Evolutionary conservation across 2,329 filamentous ascomycete species (phyloP), one percentile per base, ranked within the genome.

Genomic region (Xylariales sp.): DNA sequence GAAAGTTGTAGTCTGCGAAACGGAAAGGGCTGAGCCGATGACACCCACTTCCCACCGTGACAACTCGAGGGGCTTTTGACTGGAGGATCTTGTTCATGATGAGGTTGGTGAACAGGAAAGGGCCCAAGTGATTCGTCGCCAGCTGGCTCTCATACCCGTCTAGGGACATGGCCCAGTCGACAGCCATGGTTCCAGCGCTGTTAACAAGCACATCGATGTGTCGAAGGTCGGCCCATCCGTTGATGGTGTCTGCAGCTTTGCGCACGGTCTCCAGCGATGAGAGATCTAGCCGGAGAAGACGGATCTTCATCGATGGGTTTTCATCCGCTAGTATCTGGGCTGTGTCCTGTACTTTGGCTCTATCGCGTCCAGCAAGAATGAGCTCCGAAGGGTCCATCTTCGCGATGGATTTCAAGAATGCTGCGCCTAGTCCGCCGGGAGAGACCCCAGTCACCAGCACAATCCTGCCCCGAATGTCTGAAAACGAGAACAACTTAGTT

Each of bases 311-410:
- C 2, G 47, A 41, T 0, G 66, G 60, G 35, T 61, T 40, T 9
- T 55, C 42, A 3, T 53, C 47, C 14, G 40, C 39, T 42, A 74
- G 59, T 39, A 54, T 52, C 6, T 63, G 53, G n/a, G 57, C 57
- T 1, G 65, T 63, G 1, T 59, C 55, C 15, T 63, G 53, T 8
- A 66, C 47, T 40, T 71, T 74, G 14, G 55, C 38, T 7, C 51
- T 38, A 28, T 56, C 67, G 41, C 72, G 70, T 19, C 69, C 68
- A 5, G 61, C 68, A 19, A 73, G 62, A 38, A 70, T 66, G 43
- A 75, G 65, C 19, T 62, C 51, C 2, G 52, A 44, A 0, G 70
- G 67, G 1, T 59, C 53, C 24, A 61, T 60, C 12, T 59, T 48
- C 16, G 70, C 68, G 28, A 71, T 54, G 27, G 57, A 47, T 15